Conservation (phyloP, 1,284 basidiomycete species). For the Tremellales sp. region DNA sequence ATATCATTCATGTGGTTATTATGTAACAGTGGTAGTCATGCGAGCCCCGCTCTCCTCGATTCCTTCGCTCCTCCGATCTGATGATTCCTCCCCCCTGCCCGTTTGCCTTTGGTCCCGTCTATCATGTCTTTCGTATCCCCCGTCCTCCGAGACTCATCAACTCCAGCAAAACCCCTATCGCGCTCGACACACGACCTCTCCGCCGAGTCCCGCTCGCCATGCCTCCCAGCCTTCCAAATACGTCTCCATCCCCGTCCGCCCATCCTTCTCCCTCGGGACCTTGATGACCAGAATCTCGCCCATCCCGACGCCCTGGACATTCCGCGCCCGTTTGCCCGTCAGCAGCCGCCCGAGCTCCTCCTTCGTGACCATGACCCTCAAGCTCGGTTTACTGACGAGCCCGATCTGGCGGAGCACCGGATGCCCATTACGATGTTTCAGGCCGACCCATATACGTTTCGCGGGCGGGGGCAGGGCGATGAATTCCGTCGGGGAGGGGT, state of each 20-base stretch:
- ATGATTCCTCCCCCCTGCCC: no score
- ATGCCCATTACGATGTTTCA: constrained; percentile 45
- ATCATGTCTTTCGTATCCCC: no score
- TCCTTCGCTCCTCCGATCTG: no score
- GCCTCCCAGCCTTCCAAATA: constrained; percentile 50
- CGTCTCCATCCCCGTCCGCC: constrained; percentile 23
- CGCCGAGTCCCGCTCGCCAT: constrained; percentile 46
- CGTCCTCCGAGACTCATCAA: not conserved
- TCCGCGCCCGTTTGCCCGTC: constrained; percentile 41
- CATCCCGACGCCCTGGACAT: constrained; percentile 43
- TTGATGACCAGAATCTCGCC: constrained; percentile 46
- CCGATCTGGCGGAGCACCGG: constrained; percentile 42
- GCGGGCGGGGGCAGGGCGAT: constrained; percentile 27
- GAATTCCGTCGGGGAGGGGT: constrained; percentile 39
- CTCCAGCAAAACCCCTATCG: constrained; percentile 12
- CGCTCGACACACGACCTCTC: constrained; percentile 46
- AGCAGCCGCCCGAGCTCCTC: constrained; percentile 45
- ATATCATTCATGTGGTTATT: no score
- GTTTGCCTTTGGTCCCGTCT: no score
- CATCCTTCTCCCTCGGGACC: constrained; percentile 21
- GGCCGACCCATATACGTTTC: constrained; percentile 41
- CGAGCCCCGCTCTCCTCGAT: no score
- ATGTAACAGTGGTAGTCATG: no score
- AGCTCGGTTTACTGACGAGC: constrained; percentile 40
- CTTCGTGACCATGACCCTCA: constrained; percentile 32